Evolutionary conservation across 2,329 filamentous ascomycete genomes (phyloP).

Genomic region (Herpotrichia juniperi): DNA sequence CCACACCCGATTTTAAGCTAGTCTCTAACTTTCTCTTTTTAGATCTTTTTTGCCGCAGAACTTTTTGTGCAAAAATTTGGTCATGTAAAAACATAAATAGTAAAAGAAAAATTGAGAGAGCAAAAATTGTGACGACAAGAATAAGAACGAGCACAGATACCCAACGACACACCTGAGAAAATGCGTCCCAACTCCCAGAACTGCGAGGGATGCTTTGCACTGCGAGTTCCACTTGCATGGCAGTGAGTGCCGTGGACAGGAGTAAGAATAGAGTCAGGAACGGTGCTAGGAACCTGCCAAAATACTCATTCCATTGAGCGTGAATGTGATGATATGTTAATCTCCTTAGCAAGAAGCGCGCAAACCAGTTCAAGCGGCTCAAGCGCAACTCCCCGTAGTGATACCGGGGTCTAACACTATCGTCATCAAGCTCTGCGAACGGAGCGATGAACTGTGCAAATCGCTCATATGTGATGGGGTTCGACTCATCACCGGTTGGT

Average conservation of each 20-base stretch:
- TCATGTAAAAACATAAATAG: too few relatives aligned
- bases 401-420: constrained; percentile 36
- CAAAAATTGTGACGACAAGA: too few relatives aligned
- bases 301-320: constrained; percentile 11
- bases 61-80: too few relatives aligned
- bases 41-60: too few relatives aligned
- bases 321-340: constrained; percentile 11
- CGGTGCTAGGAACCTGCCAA: constrained; percentile 10
- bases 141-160: too few relatives aligned
- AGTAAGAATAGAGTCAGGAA: constrained; percentile 13
- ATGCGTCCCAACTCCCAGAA: too few relatives aligned
- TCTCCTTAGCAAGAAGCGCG: constrained; percentile 30
- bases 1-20: too few relatives aligned
- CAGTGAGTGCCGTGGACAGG: constrained; percentile 1
- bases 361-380: constrained; percentile 50
- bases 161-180: too few relatives aligned
- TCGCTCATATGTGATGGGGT: constrained; percentile 11
- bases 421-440: constrained; percentile 6
- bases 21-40: too few relatives aligned
- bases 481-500: not conserved
- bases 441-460: constrained; percentile 22
- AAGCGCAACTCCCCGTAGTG: constrained; percentile 52
- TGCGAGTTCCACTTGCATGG: constrained; percentile 15
- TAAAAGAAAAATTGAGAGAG: too few relatives aligned
- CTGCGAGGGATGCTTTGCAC: not conserved